Conservation (phyloP, 2,329 filamentous ascomycete genomes). For the Aspergillus texensis region DNA sequence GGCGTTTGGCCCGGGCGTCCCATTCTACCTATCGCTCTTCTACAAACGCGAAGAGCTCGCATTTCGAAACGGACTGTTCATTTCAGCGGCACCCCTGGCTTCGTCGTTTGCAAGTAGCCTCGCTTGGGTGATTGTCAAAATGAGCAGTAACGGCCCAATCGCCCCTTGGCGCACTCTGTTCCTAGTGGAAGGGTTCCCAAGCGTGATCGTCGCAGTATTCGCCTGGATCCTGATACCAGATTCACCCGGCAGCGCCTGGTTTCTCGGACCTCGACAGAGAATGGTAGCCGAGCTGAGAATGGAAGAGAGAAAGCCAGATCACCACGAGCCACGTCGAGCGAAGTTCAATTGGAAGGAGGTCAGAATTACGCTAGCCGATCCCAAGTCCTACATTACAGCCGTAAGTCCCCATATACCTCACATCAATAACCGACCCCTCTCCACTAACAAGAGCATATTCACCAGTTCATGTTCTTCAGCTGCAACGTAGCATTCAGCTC, state of each 20-base stretch:
- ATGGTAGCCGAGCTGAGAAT: slow-evolving; percentile 73
- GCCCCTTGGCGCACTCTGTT: slow-evolving; percentile 86
- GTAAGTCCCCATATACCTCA: slow-evolving; percentile 34
- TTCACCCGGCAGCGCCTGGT: slow-evolving; percentile 66
- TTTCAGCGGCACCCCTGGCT: slow-evolving; percentile 69
- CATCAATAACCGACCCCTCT: too few relatives aligned
- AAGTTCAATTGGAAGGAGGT: slow-evolving; percentile 61
- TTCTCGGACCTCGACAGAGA: slow-evolving; percentile 65
- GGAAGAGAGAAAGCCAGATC: slow-evolving; percentile 51
- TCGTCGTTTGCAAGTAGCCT: slow-evolving; percentile 74
- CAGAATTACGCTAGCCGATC: slow-evolving; percentile 62
- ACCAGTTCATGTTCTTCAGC: slow-evolving; percentile 75
- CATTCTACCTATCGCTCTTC: slow-evolving; percentile 67
- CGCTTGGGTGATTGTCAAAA: slow-evolving; percentile 72
- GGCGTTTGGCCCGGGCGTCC: slow-evolving; percentile 65
- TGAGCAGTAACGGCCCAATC: slow-evolving; percentile 67
- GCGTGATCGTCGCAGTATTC: slow-evolving; percentile 71
- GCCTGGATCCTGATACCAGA: slow-evolving; percentile 79
- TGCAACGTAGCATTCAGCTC: slow-evolving; percentile 87
- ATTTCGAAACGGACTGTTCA: slow-evolving; percentile 81
- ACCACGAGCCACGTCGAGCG: slow-evolving; percentile 30
- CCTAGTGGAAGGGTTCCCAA: slow-evolving; percentile 82
- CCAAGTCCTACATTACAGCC: slow-evolving; percentile 73
- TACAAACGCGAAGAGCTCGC: slow-evolving; percentile 73
- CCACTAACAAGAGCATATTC: neutral